Evolutionary conservation across 2,329 filamentous ascomycete species (phyloP), one percentile per base, ranked within the genome.

Genomic region (Ophiocordyceps camponoti-floridani): DNA sequence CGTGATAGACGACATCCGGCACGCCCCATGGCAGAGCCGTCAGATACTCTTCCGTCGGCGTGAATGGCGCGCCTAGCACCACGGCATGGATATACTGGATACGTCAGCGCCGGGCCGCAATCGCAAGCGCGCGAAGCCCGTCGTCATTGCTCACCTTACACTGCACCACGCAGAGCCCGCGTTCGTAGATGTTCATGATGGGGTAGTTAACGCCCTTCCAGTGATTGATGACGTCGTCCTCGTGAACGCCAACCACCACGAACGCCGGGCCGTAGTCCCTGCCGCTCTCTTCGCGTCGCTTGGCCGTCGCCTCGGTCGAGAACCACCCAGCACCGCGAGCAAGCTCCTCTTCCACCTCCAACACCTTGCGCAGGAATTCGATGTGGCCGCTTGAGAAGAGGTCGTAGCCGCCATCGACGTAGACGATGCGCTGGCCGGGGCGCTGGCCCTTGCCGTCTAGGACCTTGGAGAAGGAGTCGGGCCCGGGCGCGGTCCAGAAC

Each of bases 171-270:
- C 91, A 98, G 19, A 98, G 77, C 2, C 88, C 88, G 40, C 91
- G 82, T 68, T 98, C 91, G 56, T 89, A 94, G 46, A 94, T 88
- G 67, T 96, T 98, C 91, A 98, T 98, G 65, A 98, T 96, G 26
- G 91, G 91, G 59, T 95, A 98, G 66, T 98, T 98, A 54, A 95
- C 73, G 33, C 91, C 89, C 65, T 96, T 96, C 83, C 87, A 93
- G 55, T 82, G 70, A 63, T 98, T 98, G 62, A 98, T 94, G 48
- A 94, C 87, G 50, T 82, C 78, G 60, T 98, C 91, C 55, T 94
- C 84, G 62, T 98, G 91, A 23, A 98, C 80, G 43, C 91, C 91
- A 2, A 86, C 88, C 40, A 96, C 77, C n/a, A 98, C 73, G 58
- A 85, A 96, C 7, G 79, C 82, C 0, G 87, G 86, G 0, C 75